Conservation (phyloP, 1,284 basidiomycete genomes). For the Cryptococcus hybrid region DNA sequence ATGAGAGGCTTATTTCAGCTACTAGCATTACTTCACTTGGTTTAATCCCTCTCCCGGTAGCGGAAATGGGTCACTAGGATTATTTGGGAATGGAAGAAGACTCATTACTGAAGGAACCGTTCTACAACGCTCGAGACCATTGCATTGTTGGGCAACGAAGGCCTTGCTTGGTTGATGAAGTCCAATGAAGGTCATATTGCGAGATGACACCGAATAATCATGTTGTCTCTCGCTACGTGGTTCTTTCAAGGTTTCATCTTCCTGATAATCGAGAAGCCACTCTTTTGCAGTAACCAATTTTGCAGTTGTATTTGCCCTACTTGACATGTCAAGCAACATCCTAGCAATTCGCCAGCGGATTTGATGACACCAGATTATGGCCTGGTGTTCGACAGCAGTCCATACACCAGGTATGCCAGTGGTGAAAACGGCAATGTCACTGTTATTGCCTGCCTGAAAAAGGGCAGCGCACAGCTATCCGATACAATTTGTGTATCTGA, state of each 20-base stretch:
- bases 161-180: background rate
- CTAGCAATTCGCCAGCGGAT: slow-evolving; percentile 84
- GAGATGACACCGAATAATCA: slow-evolving; percentile 2
- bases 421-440: slow-evolving; percentile 76
- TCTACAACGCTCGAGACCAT: background rate
- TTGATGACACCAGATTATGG: slow-evolving; percentile 99
- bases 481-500: slow-evolving; percentile 91
- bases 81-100: slow-evolving; percentile 14
- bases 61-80: slow-evolving; percentile 31
- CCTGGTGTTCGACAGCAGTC: slow-evolving; percentile 93
- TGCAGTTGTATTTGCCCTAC: background rate
- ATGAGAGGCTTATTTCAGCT: slow-evolving; percentile 7
- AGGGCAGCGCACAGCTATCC: slow-evolving; percentile 75
- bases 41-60: slow-evolving; percentile 34
- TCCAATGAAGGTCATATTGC: slow-evolving; percentile 21
- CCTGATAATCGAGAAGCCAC: slow-evolving; percentile 6
- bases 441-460: slow-evolving; percentile 30
- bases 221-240: background rate
- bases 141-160: slow-evolving; percentile 7
- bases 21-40: slow-evolving; percentile 23
- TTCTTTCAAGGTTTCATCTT: background rate
- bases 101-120: background rate
- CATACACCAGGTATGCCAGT: slow-evolving; percentile 83
- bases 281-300: slow-evolving; percentile 14
- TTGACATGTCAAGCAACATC: slow-evolving; percentile 67